phyloP scores from a whole-genome alignment of 2,329 filamentous ascomycete genomes.

The Penicillium sp. region DNA sequence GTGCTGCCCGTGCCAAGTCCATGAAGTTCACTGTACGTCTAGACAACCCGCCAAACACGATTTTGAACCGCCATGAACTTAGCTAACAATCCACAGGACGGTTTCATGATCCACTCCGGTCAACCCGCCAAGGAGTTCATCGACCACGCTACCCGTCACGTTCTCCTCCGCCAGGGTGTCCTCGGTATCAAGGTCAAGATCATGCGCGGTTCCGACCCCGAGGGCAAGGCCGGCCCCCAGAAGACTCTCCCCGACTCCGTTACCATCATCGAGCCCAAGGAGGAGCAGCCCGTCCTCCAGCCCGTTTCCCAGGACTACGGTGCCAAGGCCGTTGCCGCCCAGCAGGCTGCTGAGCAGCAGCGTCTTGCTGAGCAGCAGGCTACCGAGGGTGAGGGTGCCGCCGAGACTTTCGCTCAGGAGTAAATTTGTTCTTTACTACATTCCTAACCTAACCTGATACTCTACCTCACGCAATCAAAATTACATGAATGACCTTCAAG shows the following conservation, averaged over 20 bases:
- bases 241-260: slow-evolving; percentile 98
- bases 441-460: slow-evolving; percentile 37
- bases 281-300: slow-evolving; percentile 93
- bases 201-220: slow-evolving; percentile 99
- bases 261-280: slow-evolving; percentile 99
- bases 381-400: slow-evolving; percentile 47
- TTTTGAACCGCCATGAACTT: background rate
- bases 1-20: slow-evolving; percentile 98
- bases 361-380: slow-evolving; percentile 61
- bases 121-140: slow-evolving; percentile 99
- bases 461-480: slow-evolving; percentile 42
- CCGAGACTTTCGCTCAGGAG: slow-evolving; percentile 50
- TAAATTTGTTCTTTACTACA: slow-evolving; percentile 38
- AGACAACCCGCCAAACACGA: background rate
- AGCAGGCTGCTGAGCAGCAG: slow-evolving; percentile 57
- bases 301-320: slow-evolving; percentile 98
- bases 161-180: slow-evolving; percentile 99
- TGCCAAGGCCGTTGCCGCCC: slow-evolving; percentile 76
- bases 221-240: slow-evolving; percentile 97
- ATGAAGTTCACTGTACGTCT: slow-evolving; percentile 97
- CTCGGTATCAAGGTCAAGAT: slow-evolving; percentile 99
- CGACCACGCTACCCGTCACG: slow-evolving; percentile 96
- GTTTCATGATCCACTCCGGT: slow-evolving; percentile 99
- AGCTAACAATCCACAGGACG: slow-evolving; percentile 59
- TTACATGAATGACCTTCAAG: slow-evolving; percentile 33